Conservation (phyloP, 2,329 filamentous ascomycete genomes). For the Teratosphaeria destructans region DNA sequence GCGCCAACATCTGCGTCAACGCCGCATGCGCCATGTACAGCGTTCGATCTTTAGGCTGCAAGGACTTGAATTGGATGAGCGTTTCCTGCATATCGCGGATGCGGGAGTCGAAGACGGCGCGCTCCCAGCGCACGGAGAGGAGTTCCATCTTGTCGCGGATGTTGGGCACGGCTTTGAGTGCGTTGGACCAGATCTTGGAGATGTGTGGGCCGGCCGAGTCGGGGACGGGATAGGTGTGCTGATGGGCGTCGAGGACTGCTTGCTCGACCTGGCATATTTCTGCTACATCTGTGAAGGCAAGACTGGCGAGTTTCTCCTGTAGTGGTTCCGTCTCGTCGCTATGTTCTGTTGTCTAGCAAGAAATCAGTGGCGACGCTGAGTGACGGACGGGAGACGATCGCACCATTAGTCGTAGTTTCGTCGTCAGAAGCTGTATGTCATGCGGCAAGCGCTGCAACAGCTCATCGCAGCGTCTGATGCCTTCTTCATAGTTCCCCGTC, state of each 20-base stretch:
- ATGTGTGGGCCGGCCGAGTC: conserved; percentile 18
- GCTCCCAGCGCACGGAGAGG: conserved; percentile 18
- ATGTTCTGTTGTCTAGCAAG: neutral
- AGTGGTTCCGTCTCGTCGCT: conserved; percentile 10
- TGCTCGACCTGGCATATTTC: conserved; percentile 20
- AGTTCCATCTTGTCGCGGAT: conserved; percentile 18
- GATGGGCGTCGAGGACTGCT: conserved; percentile 16
- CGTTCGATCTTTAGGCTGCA: conserved; percentile 19
- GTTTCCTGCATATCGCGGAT: conserved; percentile 24
- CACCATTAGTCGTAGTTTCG: conserved; percentile 21
- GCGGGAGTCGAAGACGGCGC: conserved; percentile 21
- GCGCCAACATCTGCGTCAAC: conserved; percentile 23
- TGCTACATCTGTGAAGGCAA: conserved; percentile 15
- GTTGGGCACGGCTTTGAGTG: conserved; percentile 1
- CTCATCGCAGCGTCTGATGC: conserved; percentile 24
- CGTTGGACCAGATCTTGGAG: conserved; percentile 24
- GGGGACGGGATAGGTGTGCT: conserved; percentile 17
- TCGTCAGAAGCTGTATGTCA: conserved; percentile 20
- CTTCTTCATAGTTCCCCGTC: conserved; percentile 19
- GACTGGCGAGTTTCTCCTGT: conserved; percentile 15
- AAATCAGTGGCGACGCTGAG: neutral
- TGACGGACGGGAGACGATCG: neutral
- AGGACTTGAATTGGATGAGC: conserved; percentile 24
- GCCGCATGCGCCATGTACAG: conserved; percentile 26
- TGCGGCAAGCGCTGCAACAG: conserved; percentile 20